Evolutionary conservation across 148 eudicot genomes (phyloP).

Genomic region (Camellia japonica): DNA sequence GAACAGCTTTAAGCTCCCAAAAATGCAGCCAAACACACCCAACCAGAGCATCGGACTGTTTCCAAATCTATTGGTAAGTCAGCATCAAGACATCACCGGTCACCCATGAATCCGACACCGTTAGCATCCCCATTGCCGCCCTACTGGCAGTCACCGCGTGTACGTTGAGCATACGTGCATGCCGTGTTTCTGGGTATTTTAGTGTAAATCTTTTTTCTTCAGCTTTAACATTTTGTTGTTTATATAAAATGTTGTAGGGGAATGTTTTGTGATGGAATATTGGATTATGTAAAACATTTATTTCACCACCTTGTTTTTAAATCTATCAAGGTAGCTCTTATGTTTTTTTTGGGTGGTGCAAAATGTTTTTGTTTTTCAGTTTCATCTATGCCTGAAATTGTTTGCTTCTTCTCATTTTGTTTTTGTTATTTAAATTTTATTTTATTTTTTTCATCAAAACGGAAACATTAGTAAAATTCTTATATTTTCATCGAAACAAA

Average conservation of each 20-base stretch:
- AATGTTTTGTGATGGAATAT: background rate
- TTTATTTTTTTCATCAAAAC: no score
- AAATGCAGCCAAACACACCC: slow-evolving; percentile 28
- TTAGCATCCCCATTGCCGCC: slow-evolving; percentile 58
- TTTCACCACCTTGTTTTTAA: background rate
- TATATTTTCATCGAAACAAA: no score
- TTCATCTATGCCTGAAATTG: no score
- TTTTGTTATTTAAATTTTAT: no score
- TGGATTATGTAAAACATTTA: background rate
- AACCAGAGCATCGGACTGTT: slow-evolving; percentile 24
- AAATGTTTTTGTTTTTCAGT: background rate
- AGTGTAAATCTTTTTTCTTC: background rate
- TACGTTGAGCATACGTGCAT: slow-evolving; percentile 26
- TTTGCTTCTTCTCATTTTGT: no score
- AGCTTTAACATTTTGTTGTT: background rate
- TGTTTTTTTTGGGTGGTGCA: background rate
- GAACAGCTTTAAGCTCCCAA: slow-evolving; percentile 66
- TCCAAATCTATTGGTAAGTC: slow-evolving; percentile 31
- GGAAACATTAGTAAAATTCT: no score
- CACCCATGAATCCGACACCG: slow-evolving; percentile 45
- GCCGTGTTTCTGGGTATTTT: background rate
- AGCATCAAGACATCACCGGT: slow-evolving; percentile 38
- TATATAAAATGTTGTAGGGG: background rate
- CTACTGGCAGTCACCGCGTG: slow-evolving; percentile 37
- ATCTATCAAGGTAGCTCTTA: background rate